These are phyloP conservation scores for Capronia americana DNA, from an alignment of 2,329 filamentous ascomycete genomes.

Conservation along the genomic window DNA sequence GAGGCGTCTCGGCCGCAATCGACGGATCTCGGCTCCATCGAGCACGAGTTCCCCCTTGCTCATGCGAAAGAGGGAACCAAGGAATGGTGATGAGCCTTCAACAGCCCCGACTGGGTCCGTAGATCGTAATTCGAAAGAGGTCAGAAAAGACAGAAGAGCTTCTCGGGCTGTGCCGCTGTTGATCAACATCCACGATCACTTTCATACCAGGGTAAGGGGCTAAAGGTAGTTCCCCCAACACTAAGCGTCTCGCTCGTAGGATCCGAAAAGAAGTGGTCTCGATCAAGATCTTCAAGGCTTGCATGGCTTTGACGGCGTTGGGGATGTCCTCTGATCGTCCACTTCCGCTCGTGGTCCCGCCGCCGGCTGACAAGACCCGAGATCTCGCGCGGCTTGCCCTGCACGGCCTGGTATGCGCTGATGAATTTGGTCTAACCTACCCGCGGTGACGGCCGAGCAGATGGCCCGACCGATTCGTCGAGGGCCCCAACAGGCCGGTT, in stretches of 20 bases:
- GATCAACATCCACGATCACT: too few relatives aligned
- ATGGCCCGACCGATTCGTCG: conserved; percentile 34
- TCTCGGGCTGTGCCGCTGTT: too few relatives aligned
- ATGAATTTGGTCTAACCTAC: conserved; percentile 53
- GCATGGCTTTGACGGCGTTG: conserved; percentile 58
- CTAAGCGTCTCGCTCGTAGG: conserved; percentile 36
- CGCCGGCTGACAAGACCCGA: conserved; percentile 57
- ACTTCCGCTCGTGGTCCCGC: conserved; percentile 56
- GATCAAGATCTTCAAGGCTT: conserved; percentile 54
- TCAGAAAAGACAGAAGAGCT: too few relatives aligned
- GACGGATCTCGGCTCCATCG: neutral
- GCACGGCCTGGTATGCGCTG: conserved; percentile 40
- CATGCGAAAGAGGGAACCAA: neutral
- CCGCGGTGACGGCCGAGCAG: conserved; percentile 42
- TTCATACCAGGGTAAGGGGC: too few relatives aligned
- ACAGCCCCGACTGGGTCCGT: too few relatives aligned
- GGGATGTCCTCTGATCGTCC: conserved; percentile 49
- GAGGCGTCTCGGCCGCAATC: neutral
- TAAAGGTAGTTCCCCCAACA: too few relatives aligned
- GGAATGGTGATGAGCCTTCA: too few relatives aligned
- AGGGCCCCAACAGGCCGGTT: conserved; percentile 28
- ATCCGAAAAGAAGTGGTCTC: conserved; percentile 36
- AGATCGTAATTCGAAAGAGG: too few relatives aligned
- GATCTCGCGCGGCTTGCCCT: conserved; percentile 50
- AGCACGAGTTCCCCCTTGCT: neutral